Evolutionary conservation across 2,329 filamentous ascomycete genomes (phyloP).

Genomic region (Ceratocystis destructans): DNA sequence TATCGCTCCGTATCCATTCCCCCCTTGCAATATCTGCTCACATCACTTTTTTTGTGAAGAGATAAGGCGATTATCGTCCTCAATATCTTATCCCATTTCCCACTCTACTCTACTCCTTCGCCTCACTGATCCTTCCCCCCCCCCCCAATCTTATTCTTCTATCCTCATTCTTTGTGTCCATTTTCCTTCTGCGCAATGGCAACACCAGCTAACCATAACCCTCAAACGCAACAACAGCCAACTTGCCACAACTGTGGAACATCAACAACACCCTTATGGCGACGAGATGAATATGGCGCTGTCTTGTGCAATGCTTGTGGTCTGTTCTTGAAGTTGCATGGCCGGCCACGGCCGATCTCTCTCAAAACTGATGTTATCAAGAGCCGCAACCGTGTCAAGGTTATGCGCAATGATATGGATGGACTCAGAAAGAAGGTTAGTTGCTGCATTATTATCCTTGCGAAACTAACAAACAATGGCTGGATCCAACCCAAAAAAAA

Average conservation of each 20-base stretch:
- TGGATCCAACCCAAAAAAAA: neutral
- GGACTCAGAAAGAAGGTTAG: slow-evolving; percentile 50
- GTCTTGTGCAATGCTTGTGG: slow-evolving; percentile 98
- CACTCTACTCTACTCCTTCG: neutral
- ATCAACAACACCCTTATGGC: slow-evolving; percentile 91
- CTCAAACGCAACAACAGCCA: slow-evolving; percentile 58
- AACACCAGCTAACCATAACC: slow-evolving; percentile 36
- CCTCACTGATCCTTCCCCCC: no score
- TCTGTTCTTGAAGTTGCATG: slow-evolving; percentile 92
- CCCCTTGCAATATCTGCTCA: neutral
- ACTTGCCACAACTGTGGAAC: slow-evolving; percentile 94
- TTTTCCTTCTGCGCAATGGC: slow-evolving; percentile 29
- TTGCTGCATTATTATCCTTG: slow-evolving; percentile 4
- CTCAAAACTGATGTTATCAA: slow-evolving; percentile 99
- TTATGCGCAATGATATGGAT: slow-evolving; percentile 56
- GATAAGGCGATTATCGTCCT: neutral
- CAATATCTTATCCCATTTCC: slow-evolving; percentile 8
- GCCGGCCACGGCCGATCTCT: slow-evolving; percentile 81
- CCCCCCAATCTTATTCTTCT: neutral
- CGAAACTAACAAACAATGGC: slow-evolving; percentile 6
- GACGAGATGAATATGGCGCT: slow-evolving; percentile 86
- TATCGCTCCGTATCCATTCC: neutral
- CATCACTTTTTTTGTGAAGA: neutral
- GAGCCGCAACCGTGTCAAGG: slow-evolving; percentile 95
- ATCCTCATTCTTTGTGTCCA: neutral